Conservation (phyloP, 2,329 filamentous ascomycete species). For the Hymenoscyphus fructigenus region DNA sequence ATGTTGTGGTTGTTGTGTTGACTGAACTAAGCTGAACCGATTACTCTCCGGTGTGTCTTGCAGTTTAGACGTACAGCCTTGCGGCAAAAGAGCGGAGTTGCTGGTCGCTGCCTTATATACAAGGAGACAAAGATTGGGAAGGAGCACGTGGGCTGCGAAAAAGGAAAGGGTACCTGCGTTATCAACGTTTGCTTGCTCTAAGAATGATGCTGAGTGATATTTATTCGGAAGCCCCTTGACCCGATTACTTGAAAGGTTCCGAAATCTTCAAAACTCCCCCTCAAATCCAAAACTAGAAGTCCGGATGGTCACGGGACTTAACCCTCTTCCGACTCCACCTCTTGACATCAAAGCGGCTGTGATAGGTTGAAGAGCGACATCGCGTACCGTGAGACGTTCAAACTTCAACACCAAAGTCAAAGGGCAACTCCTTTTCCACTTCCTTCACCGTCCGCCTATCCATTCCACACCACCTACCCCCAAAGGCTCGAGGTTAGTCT, state of each 20-base stretch:
- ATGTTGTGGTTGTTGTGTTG: neutral
- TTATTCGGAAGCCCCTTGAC: too few species aligned
- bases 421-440: neutral
- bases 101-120: too few species aligned
- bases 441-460: neutral
- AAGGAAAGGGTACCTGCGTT: too few species aligned
- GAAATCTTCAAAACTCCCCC: neutral
- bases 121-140: too few species aligned
- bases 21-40: neutral
- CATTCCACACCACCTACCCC: neutral
- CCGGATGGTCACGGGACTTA: neutral
- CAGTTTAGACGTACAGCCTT: neutral
- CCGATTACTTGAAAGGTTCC: too few species aligned
- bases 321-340: neutral
- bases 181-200: too few species aligned
- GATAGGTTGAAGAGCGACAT: conserved; percentile 1
- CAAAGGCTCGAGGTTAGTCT: neutral
- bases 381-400: conserved; percentile 2
- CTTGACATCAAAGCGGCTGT: neutral
- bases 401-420: neutral
- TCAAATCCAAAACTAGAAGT: neutral
- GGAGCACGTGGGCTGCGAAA: too few species aligned
- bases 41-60: too few species aligned
- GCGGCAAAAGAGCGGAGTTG: neutral
- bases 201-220: too few species aligned